A percentile compares a stretch with the other conserved stretches of the same genome.
These are phyloP conservation scores for Chaetothyriales sp. DNA, from an alignment of 2,329 filamentous ascomycete genomes.

Conservation along the genomic window DNA sequence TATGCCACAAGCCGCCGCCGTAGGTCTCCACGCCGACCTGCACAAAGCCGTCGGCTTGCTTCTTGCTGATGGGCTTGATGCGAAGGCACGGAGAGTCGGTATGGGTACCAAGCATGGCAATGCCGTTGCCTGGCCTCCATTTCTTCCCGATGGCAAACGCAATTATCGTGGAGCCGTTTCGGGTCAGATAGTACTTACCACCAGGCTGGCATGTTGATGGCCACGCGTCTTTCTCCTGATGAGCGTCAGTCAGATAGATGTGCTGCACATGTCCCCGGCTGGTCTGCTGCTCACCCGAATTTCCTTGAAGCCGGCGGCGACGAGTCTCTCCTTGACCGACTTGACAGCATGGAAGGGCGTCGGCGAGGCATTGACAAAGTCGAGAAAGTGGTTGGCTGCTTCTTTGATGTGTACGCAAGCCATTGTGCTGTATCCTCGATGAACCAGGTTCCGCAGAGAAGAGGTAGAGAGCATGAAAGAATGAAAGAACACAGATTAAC, in stretches of 20 bases:
- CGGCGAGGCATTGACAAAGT: slow-evolving; percentile 87
- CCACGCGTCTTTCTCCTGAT: slow-evolving; percentile 74
- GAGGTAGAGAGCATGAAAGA: background rate
- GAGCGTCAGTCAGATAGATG: background rate
- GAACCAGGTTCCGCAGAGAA: background rate
- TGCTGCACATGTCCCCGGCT: background rate
- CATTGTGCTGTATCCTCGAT: slow-evolving; percentile 17
- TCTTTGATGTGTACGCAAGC: slow-evolving; percentile 17
- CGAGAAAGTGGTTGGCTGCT: slow-evolving; percentile 66
- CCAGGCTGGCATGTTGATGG: slow-evolving; percentile 62
- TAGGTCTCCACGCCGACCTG: slow-evolving; percentile 96
- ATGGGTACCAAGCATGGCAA: slow-evolving; percentile 86
- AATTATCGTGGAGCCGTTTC: slow-evolving; percentile 81
- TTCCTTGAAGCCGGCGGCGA: slow-evolving; percentile 69
- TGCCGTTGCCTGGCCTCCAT: slow-evolving; percentile 83
- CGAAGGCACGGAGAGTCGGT: slow-evolving; percentile 88
- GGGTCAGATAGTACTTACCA: slow-evolving; percentile 91
- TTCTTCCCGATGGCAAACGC: slow-evolving; percentile 81
- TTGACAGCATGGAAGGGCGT: slow-evolving; percentile 91
- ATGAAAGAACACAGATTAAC: background rate
- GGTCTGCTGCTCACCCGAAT: slow-evolving; percentile 45
- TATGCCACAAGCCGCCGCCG: slow-evolving; percentile 93
- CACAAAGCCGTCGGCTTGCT: slow-evolving; percentile 68
- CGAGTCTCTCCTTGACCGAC: slow-evolving; percentile 58
- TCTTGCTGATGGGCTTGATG: slow-evolving; percentile 88